Percentiles rank a stretch among this genome's conserved stretches.
phyloP scores from a whole-genome alignment of 352 stramenopile genomes.

The Pythium aquatile region DNA sequence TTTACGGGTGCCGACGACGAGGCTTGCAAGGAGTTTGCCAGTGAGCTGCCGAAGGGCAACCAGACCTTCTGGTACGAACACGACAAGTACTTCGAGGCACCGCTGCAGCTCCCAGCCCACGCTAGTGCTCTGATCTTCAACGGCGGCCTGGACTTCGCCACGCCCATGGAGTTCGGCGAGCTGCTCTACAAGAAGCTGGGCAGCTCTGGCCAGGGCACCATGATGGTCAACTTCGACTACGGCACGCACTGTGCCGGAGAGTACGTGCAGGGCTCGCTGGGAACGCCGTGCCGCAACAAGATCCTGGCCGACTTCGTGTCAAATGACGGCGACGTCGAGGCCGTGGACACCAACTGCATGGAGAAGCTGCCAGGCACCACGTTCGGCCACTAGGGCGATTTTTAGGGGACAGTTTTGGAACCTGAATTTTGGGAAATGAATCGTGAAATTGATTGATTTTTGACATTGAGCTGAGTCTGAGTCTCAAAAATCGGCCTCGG shows the following conservation, averaged over 20 bases:
- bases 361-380: neutral
- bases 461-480: no score
- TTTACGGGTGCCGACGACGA: slow-evolving; percentile 6
- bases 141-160: slow-evolving; percentile 29
- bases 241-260: slow-evolving; percentile 24
- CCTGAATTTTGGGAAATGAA: no score
- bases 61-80: slow-evolving; percentile 24
- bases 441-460: no score
- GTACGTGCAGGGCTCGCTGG: neutral
- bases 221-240: slow-evolving; percentile 32
- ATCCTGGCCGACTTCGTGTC: slow-evolving; percentile 26
- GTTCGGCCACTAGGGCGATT: no score
- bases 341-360: slow-evolving; percentile 17
- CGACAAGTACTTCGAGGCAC: slow-evolving; percentile 22
- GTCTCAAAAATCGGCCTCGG: no score
- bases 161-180: slow-evolving; percentile 21
- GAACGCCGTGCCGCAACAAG: slow-evolving; percentile 18
- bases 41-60: neutral
- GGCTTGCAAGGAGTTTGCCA: slow-evolving; percentile 7
- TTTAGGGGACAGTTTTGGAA: no score
- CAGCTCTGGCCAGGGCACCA: slow-evolving; percentile 13
- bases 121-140: slow-evolving; percentile 25
- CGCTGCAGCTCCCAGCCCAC: slow-evolving; percentile 16
- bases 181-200: slow-evolving; percentile 17
- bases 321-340: slow-evolving; percentile 19